phyloP scores from a whole-genome alignment of 805 yeast species.

The Cyberlindnera maritima region DNA sequence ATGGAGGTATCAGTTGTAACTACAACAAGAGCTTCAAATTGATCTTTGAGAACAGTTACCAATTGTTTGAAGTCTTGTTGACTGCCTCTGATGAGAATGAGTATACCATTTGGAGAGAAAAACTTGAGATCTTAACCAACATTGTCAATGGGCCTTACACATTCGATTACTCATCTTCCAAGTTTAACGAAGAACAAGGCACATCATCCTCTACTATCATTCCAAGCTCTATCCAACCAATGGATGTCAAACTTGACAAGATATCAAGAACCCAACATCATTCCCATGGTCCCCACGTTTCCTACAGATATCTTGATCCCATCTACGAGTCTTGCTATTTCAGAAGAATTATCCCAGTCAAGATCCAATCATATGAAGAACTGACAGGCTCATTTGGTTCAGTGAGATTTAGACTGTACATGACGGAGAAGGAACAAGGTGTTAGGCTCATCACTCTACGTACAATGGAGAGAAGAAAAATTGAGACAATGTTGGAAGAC shows the following conservation, averaged over 20 bases:
- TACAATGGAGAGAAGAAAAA: slow-evolving; percentile 21
- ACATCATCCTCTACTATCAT: slow-evolving; percentile 22
- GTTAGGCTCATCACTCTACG: slow-evolving; percentile 11
- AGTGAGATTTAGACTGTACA: slow-evolving; percentile 6
- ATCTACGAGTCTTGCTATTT: slow-evolving; percentile 26
- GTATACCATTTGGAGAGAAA: slow-evolving; percentile 39
- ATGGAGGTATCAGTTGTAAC: slow-evolving; percentile 31
- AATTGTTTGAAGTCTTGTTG: slow-evolving; percentile 44
- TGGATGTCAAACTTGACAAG: slow-evolving; percentile 25
- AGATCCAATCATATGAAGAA: slow-evolving; percentile 11
- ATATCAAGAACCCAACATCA: slow-evolving; percentile 4
- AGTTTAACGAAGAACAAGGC: slow-evolving; percentile 23
- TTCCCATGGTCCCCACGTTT: not conserved
- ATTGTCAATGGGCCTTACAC: slow-evolving; percentile 33
- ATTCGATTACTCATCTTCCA: slow-evolving; percentile 29
- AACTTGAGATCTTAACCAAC: slow-evolving; percentile 29
- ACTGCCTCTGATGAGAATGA: slow-evolving; percentile 35
- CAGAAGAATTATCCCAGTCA: slow-evolving; percentile 25
- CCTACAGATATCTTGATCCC: not conserved
- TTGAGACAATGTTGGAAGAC: slow-evolving; percentile 30
- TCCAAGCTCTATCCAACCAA: slow-evolving; percentile 19
- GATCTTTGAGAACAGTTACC: slow-evolving; percentile 41
- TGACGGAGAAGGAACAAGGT: slow-evolving; percentile 6
- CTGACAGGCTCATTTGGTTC: slow-evolving; percentile 9
- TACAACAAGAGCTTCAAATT: slow-evolving; percentile 40